A percentile compares a stretch with the other conserved stretches of the same genome.
Evolutionary conservation across 495 filamentous ascomycete genomes (phyloP).

Genomic region (Penicillium egyptiacum): DNA sequence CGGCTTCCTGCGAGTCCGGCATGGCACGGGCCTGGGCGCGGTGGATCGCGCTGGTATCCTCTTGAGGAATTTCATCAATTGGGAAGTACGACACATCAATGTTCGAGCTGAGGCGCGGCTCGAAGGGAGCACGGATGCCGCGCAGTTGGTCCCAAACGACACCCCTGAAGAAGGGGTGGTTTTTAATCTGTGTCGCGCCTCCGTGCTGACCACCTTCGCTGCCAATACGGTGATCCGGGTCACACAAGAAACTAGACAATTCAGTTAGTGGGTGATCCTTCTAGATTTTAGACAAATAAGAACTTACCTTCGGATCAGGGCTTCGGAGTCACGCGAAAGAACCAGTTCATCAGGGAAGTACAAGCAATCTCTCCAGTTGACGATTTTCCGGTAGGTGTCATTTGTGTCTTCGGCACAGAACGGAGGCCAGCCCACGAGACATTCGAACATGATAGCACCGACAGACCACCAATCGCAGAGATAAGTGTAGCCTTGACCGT

Average conservation of each 20-base stretch:
- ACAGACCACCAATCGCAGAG: slow-evolving; percentile 99
- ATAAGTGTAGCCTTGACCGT: slow-evolving; percentile 89
- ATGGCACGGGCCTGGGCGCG: slow-evolving; percentile 62
- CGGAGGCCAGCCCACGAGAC: slow-evolving; percentile 96
- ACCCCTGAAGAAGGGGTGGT: slow-evolving; percentile 91
- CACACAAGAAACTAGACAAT: slow-evolving; percentile 78
- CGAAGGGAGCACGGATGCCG: slow-evolving; percentile 90
- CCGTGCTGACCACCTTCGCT: slow-evolving; percentile 67
- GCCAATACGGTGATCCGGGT: slow-evolving; percentile 80
- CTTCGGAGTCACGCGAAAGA: slow-evolving; percentile 81
- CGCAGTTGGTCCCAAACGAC: slow-evolving; percentile 92
- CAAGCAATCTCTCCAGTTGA: slow-evolving; percentile 92
- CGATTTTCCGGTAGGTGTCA: slow-evolving; percentile 98
- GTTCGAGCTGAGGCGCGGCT: slow-evolving; percentile 85
- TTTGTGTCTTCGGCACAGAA: slow-evolving; percentile 98
- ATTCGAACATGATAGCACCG: slow-evolving; percentile 99
- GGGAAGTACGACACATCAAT: slow-evolving; percentile 99
- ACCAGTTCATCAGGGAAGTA: slow-evolving; percentile 96
- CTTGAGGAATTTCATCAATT: slow-evolving; percentile 94
- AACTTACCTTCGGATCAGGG: slow-evolving; percentile 76
- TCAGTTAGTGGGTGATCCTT: slow-evolving; percentile 17
- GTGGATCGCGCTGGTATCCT: slow-evolving; percentile 72
- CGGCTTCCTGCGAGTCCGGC: slow-evolving; percentile 65
- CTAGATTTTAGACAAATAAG: not conserved
- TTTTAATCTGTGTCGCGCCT: slow-evolving; percentile 84